These are phyloP conservation scores for Phalaenopsis hybrid DNA, from an alignment of 116 monocot species.

Conservation along the genomic window DNA sequence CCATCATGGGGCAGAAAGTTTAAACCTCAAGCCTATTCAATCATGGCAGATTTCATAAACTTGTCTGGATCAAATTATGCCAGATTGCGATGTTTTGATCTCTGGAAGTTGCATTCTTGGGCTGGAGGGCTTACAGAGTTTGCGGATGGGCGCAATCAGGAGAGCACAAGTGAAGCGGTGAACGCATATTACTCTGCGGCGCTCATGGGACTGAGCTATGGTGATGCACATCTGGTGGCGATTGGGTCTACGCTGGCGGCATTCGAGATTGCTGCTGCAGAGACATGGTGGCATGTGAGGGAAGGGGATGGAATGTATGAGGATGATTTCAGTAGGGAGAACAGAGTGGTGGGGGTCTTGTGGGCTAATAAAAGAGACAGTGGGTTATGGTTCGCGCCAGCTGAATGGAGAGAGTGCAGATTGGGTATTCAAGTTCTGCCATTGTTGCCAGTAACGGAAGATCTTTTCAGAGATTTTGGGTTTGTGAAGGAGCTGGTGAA, in stretches of 20 bases:
- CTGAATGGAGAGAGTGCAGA: conserved; percentile 80
- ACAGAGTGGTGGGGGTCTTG: conserved; percentile 78
- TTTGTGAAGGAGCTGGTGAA: conserved; percentile 66
- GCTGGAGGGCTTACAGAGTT: conserved; percentile 92
- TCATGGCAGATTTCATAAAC: conserved; percentile 84
- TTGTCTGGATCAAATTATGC: conserved; percentile 39
- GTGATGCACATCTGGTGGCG: conserved; percentile 59
- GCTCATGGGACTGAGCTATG: conserved; percentile 79
- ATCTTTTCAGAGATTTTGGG: conserved; percentile 44
- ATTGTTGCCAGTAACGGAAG: conserved; percentile 74
- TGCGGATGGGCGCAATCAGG: conserved; percentile 87
- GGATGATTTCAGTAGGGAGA: conserved; percentile 69
- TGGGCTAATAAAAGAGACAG: conserved; percentile 96
- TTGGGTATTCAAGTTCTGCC: conserved; percentile 91
- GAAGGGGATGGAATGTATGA: conserved; percentile 76
- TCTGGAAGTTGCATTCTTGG: conserved; percentile 99
- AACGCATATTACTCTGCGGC: conserved; percentile 90
- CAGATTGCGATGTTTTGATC: conserved; percentile 68
- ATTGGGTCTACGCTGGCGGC: conserved; percentile 64
- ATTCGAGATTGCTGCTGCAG: conserved; percentile 57
- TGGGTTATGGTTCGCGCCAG: conserved; percentile 94
- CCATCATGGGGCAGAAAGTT: conserved; percentile 79
- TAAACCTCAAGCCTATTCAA: conserved; percentile 54
- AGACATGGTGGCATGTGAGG: conserved; percentile 92
- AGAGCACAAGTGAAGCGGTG: conserved; percentile 97